Base-by-base conservation (phyloP, 2,329 filamentous ascomycete genomes). In the Ophiostoma himal-ulmi region DNA sequence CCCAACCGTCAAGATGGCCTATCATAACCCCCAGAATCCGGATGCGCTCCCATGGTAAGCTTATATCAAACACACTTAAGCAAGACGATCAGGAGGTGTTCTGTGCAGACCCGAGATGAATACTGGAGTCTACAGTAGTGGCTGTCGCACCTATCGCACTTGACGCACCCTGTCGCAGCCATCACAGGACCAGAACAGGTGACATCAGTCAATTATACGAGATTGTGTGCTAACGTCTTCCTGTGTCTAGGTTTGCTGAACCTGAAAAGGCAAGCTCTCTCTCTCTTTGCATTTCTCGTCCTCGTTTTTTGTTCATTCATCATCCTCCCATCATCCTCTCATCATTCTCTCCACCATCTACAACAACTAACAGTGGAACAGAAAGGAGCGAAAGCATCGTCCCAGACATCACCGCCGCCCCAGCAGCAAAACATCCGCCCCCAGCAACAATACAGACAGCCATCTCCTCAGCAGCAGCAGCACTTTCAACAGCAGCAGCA, bases 11-110 rank as follows among this genome's bases (percentile, higher is more conserved):
- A 36, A 65, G 6, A 98, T 98, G 94, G 94, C 94, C 70, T 98
- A 98, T 85, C 96, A 96, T 82, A 89, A 89, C 79, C 88, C 90
- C 70, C 95, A 93, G 83, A 96, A 99, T 80, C 94, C 94, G 44
- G 94, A 99, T 83, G 92, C 93, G 78, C 88, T 99, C 74, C 94
- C 94, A 78, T 93, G 93, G 91, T 95, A 85, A 82, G 90, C 44
- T 17, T 11, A 13, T 11, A 60, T 30, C 7, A 54, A 54, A 54
- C 52, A 26, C 20, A 7, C 20, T 54, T 8, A 7, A 8, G 52
- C 52, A 11, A 54, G 52, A 8, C 52, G 52, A 54, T 54, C 52
- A 54, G n/a, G 52, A 54, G 52, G 52, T 22, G 52, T 22, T 22
- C 1, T 39, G 6, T 22, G 52, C 20, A 10, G 14, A 52, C 17